phyloP scores from a whole-genome alignment of 495 filamentous ascomycete genomes.

The Neurospora sp. region DNA sequence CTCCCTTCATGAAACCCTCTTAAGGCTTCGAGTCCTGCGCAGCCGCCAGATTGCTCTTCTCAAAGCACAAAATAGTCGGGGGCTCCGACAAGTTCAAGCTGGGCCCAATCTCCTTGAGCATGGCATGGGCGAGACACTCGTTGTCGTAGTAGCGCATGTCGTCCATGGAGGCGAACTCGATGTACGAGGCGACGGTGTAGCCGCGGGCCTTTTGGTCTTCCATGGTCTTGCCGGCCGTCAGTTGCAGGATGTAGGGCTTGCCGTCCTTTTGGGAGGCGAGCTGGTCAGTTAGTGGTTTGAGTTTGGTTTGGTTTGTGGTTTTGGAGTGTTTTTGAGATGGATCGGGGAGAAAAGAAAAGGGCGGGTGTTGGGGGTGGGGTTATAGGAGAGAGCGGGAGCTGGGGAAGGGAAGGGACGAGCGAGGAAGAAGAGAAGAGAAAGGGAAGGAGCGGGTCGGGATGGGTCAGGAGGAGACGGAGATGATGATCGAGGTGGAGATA shows the following conservation, averaged over 20 bases:
- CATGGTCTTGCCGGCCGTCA: slow-evolving; percentile 34
- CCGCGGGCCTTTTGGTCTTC: slow-evolving; percentile 50
- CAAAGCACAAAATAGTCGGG: slow-evolving; percentile 42
- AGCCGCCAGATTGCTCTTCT: slow-evolving; percentile 10
- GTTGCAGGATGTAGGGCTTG: slow-evolving; percentile 54
- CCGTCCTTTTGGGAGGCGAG: slow-evolving; percentile 37
- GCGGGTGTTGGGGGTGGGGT: too few species aligned
- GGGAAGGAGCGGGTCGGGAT: not conserved
- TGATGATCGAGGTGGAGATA: not conserved
- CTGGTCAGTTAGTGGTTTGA: not conserved
- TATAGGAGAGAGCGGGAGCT: not conserved
- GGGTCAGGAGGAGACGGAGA: not conserved
- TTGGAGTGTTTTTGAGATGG: not conserved
- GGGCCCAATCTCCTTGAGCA: slow-evolving; percentile 41
- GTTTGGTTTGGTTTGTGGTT: not conserved
- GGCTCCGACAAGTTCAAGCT: slow-evolving; percentile 29
- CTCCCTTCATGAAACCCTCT: not conserved
- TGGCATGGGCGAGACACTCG: slow-evolving; percentile 51
- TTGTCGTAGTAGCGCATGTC: slow-evolving; percentile 65
- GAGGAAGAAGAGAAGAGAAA: not conserved
- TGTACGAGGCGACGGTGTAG: slow-evolving; percentile 51
- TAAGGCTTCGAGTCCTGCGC: not conserved
- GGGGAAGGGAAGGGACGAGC: not conserved
- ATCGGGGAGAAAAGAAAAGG: not conserved
- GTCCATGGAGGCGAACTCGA: slow-evolving; percentile 49